phyloP scores from a whole-genome alignment of 2,329 filamentous ascomycete genomes.

The Xylaria arbuscula region DNA sequence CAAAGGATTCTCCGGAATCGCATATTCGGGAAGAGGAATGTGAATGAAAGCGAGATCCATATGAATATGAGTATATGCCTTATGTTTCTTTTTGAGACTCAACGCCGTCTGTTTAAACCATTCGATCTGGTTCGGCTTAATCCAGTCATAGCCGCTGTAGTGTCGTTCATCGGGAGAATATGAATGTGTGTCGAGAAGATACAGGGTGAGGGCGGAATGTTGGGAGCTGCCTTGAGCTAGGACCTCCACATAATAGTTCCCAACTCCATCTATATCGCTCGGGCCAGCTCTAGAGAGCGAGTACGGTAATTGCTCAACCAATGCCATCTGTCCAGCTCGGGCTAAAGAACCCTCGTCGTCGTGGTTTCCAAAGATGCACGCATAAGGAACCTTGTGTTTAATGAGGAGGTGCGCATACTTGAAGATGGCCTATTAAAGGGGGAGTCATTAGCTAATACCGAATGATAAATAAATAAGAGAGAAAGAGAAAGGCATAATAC shows the following conservation, averaged over 20 bases:
- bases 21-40: slow-evolving; percentile 93
- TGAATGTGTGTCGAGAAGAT: slow-evolving; percentile 91
- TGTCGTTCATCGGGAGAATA: slow-evolving; percentile 91
- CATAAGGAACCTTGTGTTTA: slow-evolving; percentile 89
- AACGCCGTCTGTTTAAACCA: slow-evolving; percentile 90
- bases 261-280: slow-evolving; percentile 85
- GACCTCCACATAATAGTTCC: slow-evolving; percentile 94
- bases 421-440: slow-evolving; percentile 76
- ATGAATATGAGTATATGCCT: slow-evolving; percentile 88
- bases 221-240: slow-evolving; percentile 81
- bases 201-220: slow-evolving; percentile 93
- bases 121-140: slow-evolving; percentile 91
- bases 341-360: slow-evolving; percentile 89
- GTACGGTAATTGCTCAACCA: slow-evolving; percentile 88
- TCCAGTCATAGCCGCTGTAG: slow-evolving; percentile 95
- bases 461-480: background rate
- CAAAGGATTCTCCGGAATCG: slow-evolving; percentile 66
- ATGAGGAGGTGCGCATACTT: slow-evolving; percentile 89
- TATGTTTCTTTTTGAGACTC: slow-evolving; percentile 79
- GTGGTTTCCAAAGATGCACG: slow-evolving; percentile 96
- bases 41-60: slow-evolving; percentile 98
- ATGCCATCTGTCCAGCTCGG: slow-evolving; percentile 81
- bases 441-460: slow-evolving; percentile 37
- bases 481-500: slow-evolving; percentile 58
- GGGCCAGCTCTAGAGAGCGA: slow-evolving; percentile 89